These are phyloP conservation scores for Dactylonectria estremocensis DNA, from an alignment of 2,329 filamentous ascomycete genomes.

Conservation along the genomic window DNA sequence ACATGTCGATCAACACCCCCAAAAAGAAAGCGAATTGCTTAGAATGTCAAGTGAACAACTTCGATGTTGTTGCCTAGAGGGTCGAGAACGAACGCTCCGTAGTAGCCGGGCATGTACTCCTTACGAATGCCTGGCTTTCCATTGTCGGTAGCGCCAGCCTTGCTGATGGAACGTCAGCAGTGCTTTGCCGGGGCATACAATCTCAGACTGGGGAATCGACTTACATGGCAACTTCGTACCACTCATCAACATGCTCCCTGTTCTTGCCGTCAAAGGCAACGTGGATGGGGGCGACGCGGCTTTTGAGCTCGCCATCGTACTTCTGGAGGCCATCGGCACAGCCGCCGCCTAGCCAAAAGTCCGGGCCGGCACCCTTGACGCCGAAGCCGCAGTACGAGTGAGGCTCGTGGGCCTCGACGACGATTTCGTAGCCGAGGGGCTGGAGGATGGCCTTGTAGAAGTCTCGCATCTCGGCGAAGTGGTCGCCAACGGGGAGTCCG, in stretches of 20 bases:
- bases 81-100: slow-evolving; percentile 66
- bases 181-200: not conserved
- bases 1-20: not conserved
- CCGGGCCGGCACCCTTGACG: slow-evolving; percentile 29
- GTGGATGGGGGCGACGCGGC: slow-evolving; percentile 41
- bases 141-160: slow-evolving; percentile 64
- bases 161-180: slow-evolving; percentile 40
- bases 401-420: slow-evolving; percentile 31
- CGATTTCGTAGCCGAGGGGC: slow-evolving; percentile 45
- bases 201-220: not conserved
- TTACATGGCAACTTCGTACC: slow-evolving; percentile 46
- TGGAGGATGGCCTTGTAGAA: slow-evolving; percentile 48
- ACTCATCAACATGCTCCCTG: slow-evolving; percentile 42
- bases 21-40: slow-evolving; percentile 11
- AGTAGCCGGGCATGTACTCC: slow-evolving; percentile 64
- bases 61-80: slow-evolving; percentile 69
- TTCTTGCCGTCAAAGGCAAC: slow-evolving; percentile 41
- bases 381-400: slow-evolving; percentile 44
- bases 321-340: slow-evolving; percentile 35
- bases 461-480: slow-evolving; percentile 48
- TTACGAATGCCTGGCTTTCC: slow-evolving; percentile 62
- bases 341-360: slow-evolving; percentile 48
- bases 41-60: slow-evolving; percentile 51
- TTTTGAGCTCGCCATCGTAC: slow-evolving; percentile 42
- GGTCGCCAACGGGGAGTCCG: slow-evolving; percentile 42